These are phyloP conservation scores for Xerocomus alliaceus DNA, from an alignment of 1,284 basidiomycete genomes.

Conservation along the genomic window DNA sequence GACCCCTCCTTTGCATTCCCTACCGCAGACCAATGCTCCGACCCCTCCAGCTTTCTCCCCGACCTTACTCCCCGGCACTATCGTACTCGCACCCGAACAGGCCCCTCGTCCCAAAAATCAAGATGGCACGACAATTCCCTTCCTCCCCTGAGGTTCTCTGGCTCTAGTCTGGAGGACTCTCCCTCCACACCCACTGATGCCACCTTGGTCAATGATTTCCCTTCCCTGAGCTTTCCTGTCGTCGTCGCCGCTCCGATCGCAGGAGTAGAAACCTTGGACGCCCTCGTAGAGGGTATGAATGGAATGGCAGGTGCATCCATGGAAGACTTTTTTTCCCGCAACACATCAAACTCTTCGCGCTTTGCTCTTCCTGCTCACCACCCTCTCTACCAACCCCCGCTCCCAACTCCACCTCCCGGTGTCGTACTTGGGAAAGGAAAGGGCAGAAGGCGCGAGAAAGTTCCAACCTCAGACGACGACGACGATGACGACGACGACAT, in stretches of 20 bases:
- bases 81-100: conserved; percentile 61
- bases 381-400: conserved; percentile 77
- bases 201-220: conserved; percentile 39
- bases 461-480: conserved; percentile 50
- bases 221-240: conserved; percentile 61
- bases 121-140: conserved; percentile 50
- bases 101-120: conserved; percentile 55
- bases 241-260: conserved; percentile 76
- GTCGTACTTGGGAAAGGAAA: conserved; percentile 73
- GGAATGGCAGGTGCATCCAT: conserved; percentile 49
- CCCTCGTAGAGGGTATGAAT: conserved; percentile 85
- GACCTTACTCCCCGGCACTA: conserved; percentile 42
- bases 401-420: conserved; percentile 81
- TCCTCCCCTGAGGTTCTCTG: conserved; percentile 65
- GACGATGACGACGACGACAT: conserved; percentile 44
- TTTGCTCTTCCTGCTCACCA: conserved; percentile 62
- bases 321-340: conserved; percentile 58
- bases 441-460: conserved; percentile 49
- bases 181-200: conserved; percentile 72
- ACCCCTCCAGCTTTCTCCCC: conserved; percentile 29
- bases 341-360: conserved; percentile 54
- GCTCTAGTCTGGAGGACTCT: conserved; percentile 63
- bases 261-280: conserved; percentile 84
- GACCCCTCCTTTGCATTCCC: conserved; percentile 39
- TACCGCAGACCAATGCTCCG: conserved; percentile 27